Evolutionary conservation across 192 early-diverging fungal genomes (phyloP), one percentile per base, ranked within the genome.

Genomic region (Backusella sp.): DNA sequence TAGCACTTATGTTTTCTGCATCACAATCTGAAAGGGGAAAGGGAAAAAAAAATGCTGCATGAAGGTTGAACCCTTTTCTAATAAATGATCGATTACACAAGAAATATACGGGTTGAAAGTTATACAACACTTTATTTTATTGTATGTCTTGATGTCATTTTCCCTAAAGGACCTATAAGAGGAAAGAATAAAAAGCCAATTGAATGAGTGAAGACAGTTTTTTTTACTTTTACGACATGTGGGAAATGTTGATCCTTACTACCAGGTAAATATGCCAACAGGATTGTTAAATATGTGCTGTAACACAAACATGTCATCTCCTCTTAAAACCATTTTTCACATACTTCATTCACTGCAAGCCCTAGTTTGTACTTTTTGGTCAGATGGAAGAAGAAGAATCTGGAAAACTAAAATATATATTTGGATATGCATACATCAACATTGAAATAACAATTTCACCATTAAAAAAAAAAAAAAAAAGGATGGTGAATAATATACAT

Each of bases 71-170:
- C 21, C 21, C 11, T 62, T 62, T 21, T 49, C 6, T 49, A 49
- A 49, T 49, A 7, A 14, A 26, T 62, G 56, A 62, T 62, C 23
- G 56, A 62, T 62, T 62, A 62, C 56, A 62, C 56, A 62, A 62
- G 32, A 32, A 32, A 32, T 32, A 1, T 32, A 3, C 32, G 32
- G 52, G 3, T 26, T 28, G 4, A 2, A 62, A 62, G 23, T 62
- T 12, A 62, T 11, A 62, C 26, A 62, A 62, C 2, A 26, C 2
- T 8, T 32, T 19, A 26, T 12, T 59, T 9, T 49, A 17, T n/a
- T 49, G 42, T 0, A 44, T 17, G 53, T 62, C 28, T 14, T 62
- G 23, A 59, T 26, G 23, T 59, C 23, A 59, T 59, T 59, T 26
- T 59, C 17, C 9, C 23, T 8, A 19, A 11, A 3, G 8, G 15